These are phyloP conservation scores for Chaetomium cochliodes DNA, from an alignment of 495 filamentous ascomycete species.

Conservation along the genomic window DNA sequence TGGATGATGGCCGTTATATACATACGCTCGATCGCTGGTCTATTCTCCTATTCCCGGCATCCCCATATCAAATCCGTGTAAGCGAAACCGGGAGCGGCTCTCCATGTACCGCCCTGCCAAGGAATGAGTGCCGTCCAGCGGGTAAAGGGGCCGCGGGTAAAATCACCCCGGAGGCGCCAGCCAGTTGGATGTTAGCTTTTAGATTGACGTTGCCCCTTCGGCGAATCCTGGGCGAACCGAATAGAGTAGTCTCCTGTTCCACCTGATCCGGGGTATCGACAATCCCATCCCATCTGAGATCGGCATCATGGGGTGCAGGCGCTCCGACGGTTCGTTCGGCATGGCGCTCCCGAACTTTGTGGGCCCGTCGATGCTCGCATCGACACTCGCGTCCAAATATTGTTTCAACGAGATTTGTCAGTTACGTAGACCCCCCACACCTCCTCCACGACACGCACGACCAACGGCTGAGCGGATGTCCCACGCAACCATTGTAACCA, in stretches of 20 bases:
- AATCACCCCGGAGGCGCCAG: background rate
- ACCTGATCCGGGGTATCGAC: constrained; percentile 16
- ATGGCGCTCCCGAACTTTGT: background rate
- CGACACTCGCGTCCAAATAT: too few species aligned
- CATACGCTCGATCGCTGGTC: background rate
- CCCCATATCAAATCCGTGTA: background rate
- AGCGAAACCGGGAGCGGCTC: background rate
- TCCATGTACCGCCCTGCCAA: constrained; percentile 6
- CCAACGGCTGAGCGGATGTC: too few species aligned
- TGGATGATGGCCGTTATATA: constrained; percentile 1
- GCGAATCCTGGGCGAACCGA: background rate
- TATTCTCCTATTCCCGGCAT: background rate
- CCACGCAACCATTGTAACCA: too few species aligned
- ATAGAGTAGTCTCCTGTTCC: background rate
- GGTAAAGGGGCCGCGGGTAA: constrained; percentile 15
- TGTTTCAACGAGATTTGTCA: too few species aligned
- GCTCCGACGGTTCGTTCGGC: background rate
- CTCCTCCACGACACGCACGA: too few species aligned
- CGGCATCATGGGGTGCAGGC: constrained; percentile 1
- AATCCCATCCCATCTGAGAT: background rate
- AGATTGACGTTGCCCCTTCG: background rate
- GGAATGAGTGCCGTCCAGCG: background rate
- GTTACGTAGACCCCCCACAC: too few species aligned
- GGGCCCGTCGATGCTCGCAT: too few species aligned
- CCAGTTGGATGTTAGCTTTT: constrained; percentile 5